Conservation (phyloP, 208 protist species). For the Trypanosoma caninum region DNA sequence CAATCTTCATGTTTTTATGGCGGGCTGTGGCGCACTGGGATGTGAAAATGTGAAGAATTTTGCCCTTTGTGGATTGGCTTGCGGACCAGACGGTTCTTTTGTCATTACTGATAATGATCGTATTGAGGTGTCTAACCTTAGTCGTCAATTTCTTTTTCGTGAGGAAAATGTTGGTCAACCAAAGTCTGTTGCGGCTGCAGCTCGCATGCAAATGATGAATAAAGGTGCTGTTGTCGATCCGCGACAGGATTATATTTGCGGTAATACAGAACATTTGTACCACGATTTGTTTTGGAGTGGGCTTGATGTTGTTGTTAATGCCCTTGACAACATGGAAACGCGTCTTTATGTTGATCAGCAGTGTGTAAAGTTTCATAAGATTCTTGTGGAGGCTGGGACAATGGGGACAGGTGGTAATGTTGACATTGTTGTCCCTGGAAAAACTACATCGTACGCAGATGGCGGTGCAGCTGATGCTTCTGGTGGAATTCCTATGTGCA, state of each 20-base stretch:
- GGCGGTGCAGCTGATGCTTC: slow-evolving; percentile 96
- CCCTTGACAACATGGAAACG: slow-evolving; percentile 99
- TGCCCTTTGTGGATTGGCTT: slow-evolving; percentile 97
- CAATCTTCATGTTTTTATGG: slow-evolving; percentile 90
- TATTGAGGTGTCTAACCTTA: slow-evolving; percentile 99
- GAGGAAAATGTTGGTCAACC: slow-evolving; percentile 94
- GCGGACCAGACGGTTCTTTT: slow-evolving; percentile 73
- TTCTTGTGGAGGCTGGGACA: slow-evolving; percentile 99
- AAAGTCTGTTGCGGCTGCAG: slow-evolving; percentile 94
- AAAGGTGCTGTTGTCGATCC: slow-evolving; percentile 71
- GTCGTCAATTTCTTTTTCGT: slow-evolving; percentile 99
- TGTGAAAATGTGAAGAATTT: slow-evolving; percentile 99
- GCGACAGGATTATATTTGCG: slow-evolving; percentile 91
- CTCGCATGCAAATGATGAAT: slow-evolving; percentile 96
- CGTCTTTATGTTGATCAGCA: slow-evolving; percentile 95
- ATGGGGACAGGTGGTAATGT: slow-evolving; percentile 98
- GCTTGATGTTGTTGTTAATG: slow-evolving; percentile 97
- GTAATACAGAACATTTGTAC: slow-evolving; percentile 95
- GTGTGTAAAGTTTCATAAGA: slow-evolving; percentile 96
- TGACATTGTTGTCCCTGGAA: slow-evolving; percentile 96
- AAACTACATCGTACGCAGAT: slow-evolving; percentile 98
- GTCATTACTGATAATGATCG: slow-evolving; percentile 99
- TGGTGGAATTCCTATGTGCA: slow-evolving; percentile 98
- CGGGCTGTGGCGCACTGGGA: slow-evolving; percentile 98
- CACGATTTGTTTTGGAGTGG: slow-evolving; percentile 95